Evolutionary conservation across 2,329 filamentous ascomycete genomes (phyloP).

Genomic region (Microcyclospora pomicola): DNA sequence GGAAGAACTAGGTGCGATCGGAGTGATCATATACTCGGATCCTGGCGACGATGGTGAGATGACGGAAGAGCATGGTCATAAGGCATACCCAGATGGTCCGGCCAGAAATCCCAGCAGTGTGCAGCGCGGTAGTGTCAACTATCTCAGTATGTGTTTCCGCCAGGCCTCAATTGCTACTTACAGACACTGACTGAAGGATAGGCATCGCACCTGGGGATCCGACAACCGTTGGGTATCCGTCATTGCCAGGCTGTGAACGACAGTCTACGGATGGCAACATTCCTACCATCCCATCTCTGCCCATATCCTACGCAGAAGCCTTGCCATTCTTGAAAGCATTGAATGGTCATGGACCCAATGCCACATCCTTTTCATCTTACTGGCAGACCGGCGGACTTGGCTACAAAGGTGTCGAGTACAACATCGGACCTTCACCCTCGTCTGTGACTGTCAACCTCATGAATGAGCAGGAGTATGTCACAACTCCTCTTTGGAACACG

Average conservation of each 20-base stretch:
- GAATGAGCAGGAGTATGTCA: conserved; percentile 37
- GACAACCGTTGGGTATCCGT: conserved; percentile 87
- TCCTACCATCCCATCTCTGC: conserved; percentile 77
- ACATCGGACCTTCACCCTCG: conserved; percentile 69
- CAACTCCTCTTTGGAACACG: conserved; percentile 50
- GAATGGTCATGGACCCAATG: conserved; percentile 74
- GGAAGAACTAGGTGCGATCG: conserved; percentile 78
- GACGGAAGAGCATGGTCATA: conserved; percentile 68
- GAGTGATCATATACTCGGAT: conserved; percentile 73
- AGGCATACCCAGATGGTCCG: conserved; percentile 70
- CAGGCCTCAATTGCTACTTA: not conserved
- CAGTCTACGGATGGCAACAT: conserved; percentile 55
- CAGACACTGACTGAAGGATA: conserved; percentile 14
- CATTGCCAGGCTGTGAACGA: conserved; percentile 74
- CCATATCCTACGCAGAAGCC: conserved; percentile 78
- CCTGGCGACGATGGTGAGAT: conserved; percentile 76
- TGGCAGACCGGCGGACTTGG: conserved; percentile 56
- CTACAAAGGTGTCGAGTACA: conserved; percentile 74
- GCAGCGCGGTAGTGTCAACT: conserved; percentile 72
- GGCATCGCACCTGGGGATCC: conserved; percentile 56
- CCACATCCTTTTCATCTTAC: conserved; percentile 54
- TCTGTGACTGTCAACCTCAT: conserved; percentile 40
- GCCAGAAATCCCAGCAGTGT: conserved; percentile 80
- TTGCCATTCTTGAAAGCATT: conserved; percentile 78
- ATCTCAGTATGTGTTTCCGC: conserved; percentile 26